Percentiles rank a stretch among this genome's conserved stretches.
These are phyloP conservation scores for Colletotrichum higginsianum DNA, from an alignment of 2,329 filamentous ascomycete species.

Conservation along the genomic window DNA sequence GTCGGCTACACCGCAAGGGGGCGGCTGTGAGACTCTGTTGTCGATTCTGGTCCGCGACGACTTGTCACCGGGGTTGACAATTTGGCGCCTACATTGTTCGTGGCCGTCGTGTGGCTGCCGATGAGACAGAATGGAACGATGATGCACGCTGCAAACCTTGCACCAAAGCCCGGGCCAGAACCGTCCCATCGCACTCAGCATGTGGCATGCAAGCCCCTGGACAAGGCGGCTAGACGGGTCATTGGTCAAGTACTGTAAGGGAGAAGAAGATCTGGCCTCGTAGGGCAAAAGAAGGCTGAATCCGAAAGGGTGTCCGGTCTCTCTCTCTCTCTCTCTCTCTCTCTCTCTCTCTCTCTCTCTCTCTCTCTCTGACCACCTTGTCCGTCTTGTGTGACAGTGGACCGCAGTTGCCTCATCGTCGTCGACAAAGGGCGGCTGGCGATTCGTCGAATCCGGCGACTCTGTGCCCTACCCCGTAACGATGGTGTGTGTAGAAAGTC, in stretches of 20 bases:
- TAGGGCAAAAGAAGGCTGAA: conserved; percentile 12
- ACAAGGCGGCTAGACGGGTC: not conserved
- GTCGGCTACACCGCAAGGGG: not conserved
- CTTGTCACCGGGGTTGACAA: not conserved
- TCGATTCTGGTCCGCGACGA: not conserved
- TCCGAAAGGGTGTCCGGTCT: not conserved
- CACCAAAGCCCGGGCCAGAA: not conserved
- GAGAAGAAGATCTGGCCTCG: conserved; percentile 5
- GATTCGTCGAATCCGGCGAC: not conserved
- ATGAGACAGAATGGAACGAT: conserved; percentile 1
- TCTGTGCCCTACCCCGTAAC: conserved; percentile 2
- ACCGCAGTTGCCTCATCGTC: not conserved
- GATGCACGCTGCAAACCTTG: conserved; percentile 2
- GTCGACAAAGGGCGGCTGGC: conserved; percentile 9
- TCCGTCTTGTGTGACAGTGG: not conserved
- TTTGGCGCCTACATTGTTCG: not conserved
- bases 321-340: no score
- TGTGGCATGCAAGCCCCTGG: not conserved
- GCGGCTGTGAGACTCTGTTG: not conserved
- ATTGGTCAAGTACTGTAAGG: not conserved
- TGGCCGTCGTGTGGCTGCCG: conserved; percentile 7
- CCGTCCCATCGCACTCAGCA: not conserved
- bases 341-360: no score
- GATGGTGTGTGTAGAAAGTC: not conserved
- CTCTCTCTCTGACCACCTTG: no score